Evolutionary conservation across 2,329 filamentous ascomycete species (phyloP), one percentile per base, ranked within the genome.

Genomic region (Parastagonospora avenae): DNA sequence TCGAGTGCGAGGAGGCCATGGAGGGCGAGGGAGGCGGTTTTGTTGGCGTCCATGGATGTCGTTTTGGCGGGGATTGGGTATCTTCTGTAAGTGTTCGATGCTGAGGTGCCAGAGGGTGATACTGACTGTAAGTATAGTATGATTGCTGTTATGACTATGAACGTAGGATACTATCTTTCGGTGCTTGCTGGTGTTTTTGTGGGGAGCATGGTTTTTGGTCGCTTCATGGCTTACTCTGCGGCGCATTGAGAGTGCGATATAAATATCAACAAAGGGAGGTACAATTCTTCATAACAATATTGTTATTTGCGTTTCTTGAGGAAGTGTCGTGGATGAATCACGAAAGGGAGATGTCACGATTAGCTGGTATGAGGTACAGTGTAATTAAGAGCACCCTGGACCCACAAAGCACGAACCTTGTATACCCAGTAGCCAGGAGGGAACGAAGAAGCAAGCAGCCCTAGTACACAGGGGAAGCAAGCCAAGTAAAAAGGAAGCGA

Each of bases 61-160:
- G 73, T 89, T n/a, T 84, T 91, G 67, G 85, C 83, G 15, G 90
- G 86, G 3, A 81, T 94, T 16, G 87, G 86, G 10, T 96, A 95
- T 75, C 75, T 96, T n/a, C 83, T 96, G 91, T 95, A 74, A 82
- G 90, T 85, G 12, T 19, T 3, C 1, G 15, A 12, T 19, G 12
- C 16, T 7, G n/a, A 28, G 29, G 12, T 36, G 27, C 14, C 29
- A 9, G 10, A n/a, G 46, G 1, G 7, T 35, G n/a, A 29, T 29
- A 27, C 44, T 46, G 46, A 54, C 37, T 38, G 0, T 43, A 35
- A 10, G 35, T 12, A 24, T 59, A 95, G 91, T 43, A 96, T 96
- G 91, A 77, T 96, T 74, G 89, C 89, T 4, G 88, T 94, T 67
- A 96, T 93, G 90, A 92, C 89, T 0, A 84, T 91, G 79, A 93